These are phyloP conservation scores for Dalbergia cochinchinensis DNA, from an alignment of 306 rosid genomes.

Conservation along the genomic window DNA sequence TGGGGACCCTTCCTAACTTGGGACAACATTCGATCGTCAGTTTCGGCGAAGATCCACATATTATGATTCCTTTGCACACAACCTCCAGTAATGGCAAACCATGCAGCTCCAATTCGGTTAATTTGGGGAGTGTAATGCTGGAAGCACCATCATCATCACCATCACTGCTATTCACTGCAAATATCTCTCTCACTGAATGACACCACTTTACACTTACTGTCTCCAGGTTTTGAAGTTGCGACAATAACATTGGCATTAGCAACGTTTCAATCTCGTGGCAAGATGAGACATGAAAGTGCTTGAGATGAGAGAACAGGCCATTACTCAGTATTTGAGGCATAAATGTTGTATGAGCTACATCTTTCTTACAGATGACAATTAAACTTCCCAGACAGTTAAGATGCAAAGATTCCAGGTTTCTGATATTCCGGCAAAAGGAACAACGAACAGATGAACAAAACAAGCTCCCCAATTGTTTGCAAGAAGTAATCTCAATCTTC, in stretches of 20 bases:
- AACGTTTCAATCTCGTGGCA: not conserved
- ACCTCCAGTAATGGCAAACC: not conserved
- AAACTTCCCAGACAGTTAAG: not conserved
- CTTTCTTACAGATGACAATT: not conserved
- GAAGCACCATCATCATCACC: not conserved
- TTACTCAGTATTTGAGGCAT: not conserved
- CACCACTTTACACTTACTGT: not conserved
- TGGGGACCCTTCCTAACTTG: not conserved
- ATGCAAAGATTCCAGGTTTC: slow-evolving; percentile 1
- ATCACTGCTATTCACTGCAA: not conserved
- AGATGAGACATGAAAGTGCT: not conserved
- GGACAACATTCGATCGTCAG: rapidly evolving
- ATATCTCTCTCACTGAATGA: not conserved
- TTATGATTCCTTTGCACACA: not conserved
- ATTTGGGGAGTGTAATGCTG: not conserved
- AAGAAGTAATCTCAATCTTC: rapidly evolving
- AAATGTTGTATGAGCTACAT: not conserved
- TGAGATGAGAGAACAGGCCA: not conserved
- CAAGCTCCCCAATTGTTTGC: slow-evolving; percentile 2
- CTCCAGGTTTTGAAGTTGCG: not conserved
- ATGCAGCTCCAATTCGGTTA: not conserved
- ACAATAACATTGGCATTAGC: not conserved
- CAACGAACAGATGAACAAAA: slow-evolving; percentile 30
- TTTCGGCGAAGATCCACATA: not conserved
- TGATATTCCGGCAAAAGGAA: not conserved